Evolutionary conservation across 768 basidiomycete genomes (phyloP).

Genomic region (Pleurotus giganteus): DNA sequence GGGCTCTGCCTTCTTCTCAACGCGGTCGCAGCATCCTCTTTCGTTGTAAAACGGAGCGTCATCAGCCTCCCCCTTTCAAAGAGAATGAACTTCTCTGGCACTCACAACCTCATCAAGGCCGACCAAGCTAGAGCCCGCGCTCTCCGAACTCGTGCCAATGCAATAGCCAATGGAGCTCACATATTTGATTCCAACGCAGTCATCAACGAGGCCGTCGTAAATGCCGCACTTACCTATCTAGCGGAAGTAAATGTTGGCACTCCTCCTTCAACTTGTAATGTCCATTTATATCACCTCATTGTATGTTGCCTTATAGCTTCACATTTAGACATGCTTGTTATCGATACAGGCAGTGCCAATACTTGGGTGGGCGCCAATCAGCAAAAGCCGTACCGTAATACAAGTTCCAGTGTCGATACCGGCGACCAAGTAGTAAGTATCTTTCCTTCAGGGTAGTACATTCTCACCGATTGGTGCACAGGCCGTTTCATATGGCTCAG

Average conservation of each 20-base stretch:
- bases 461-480: constrained; percentile 17
- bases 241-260: constrained; percentile 50
- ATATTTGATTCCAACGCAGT: constrained; percentile 29
- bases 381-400: constrained; percentile 41
- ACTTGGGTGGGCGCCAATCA: constrained; percentile 65
- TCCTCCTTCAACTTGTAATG: constrained; percentile 53
- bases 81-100: constrained; percentile 47
- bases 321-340: constrained; percentile 46
- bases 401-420: constrained; percentile 49
- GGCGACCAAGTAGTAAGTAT: constrained; percentile 43
- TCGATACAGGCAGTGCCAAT: constrained; percentile 73
- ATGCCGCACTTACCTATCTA: constrained; percentile 34
- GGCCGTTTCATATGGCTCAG: constrained; percentile 60
- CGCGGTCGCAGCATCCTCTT: too few species aligned
- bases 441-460: neutral
- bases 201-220: constrained; percentile 38
- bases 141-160: constrained; percentile 36
- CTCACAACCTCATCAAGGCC: constrained; percentile 44
- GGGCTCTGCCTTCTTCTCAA: too few species aligned
- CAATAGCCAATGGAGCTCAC: constrained; percentile 25
- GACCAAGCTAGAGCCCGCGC: constrained; percentile 50
- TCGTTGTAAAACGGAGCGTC: too few species aligned
- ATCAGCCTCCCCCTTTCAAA: constrained; percentile 52
- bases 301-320: too few species aligned
- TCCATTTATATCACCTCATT: too few species aligned